Base-by-base conservation (phyloP, 306 rosid species). In the Sindora glabra region DNA sequence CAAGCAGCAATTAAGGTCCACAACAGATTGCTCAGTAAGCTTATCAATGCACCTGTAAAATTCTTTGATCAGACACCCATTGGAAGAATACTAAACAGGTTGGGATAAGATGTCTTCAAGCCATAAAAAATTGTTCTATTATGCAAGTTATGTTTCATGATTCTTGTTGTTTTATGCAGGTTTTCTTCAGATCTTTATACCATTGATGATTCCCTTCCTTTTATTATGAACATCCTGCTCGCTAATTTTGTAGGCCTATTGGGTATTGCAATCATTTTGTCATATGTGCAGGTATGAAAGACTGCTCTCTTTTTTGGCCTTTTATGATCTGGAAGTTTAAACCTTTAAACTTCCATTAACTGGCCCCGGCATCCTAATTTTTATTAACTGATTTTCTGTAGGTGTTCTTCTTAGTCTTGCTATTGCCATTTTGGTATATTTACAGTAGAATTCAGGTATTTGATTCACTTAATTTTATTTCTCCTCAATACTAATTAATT, bases 61-160 rank as follows among this genome's bases (percentile, higher is more conserved):
- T 91, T 91, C 78, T 91, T 83, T 72, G 87, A 91, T 74, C 98
- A 77, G 72, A 91, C 89, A 56, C 96, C 98, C 0, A 77, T 78
- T 10, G 98, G 98, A 65, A 83, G 98, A 84, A 87, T 87, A 74
- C 62, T 87, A 56, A 91, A 87, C 82, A 91, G 98, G 98, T 91
- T 59, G 69, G 60, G 32, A 59, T 57, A 42, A 24, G 58, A 76
- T 65, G 46, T 38, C 30, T 77, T 57, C 54, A 54, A 64, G 39
- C 47, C 51, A 25, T 61, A 41, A 46, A 14, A 53, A 52, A 44
- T 76, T 42, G 37, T 51, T 42, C 37, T 62, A 29, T 14, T 56
- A 14, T 62, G 32, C 62, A 62, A 25, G 46, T 50, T 22, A 12
- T 8, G 13, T 29, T 56, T 42, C 54, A 17, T 45, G 56, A 68